Conservation (phyloP, 2,329 filamentous ascomycete genomes). For the Periconia macrospinosa region DNA sequence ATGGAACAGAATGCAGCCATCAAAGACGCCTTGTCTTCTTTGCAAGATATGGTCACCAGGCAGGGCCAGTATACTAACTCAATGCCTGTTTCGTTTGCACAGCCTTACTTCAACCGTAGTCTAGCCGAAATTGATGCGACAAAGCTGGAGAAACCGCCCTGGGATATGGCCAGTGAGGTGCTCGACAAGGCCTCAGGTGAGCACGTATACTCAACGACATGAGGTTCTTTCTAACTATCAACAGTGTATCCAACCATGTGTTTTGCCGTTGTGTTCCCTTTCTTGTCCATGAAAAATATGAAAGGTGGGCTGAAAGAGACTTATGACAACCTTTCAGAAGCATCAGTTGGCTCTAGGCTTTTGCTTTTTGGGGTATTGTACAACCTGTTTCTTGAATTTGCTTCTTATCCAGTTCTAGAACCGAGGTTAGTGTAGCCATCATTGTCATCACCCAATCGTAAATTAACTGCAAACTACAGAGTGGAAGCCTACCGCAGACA, state of each 20-base stretch:
- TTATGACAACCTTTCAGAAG: constrained; percentile 22
- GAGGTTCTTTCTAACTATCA: constrained; percentile 2
- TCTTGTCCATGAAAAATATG: constrained; percentile 30
- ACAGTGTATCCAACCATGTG: constrained; percentile 35
- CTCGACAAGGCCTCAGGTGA: constrained; percentile 31
- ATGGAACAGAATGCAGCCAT: constrained; percentile 39
- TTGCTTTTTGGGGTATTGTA: constrained; percentile 34
- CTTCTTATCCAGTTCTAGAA: constrained; percentile 14
- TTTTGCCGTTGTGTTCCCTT: constrained; percentile 35
- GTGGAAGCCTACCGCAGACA: constrained; percentile 24
- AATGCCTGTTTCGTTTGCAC: constrained; percentile 10
- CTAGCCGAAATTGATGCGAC: constrained; percentile 27
- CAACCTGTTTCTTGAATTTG: constrained; percentile 33
- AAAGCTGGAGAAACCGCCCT: constrained; percentile 36
- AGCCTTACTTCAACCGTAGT: constrained; percentile 24
- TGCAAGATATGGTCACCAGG: constrained; percentile 35
- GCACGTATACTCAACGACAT: constrained; percentile 8
- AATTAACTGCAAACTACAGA: constrained; percentile 5
- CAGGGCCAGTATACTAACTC: constrained; percentile 21
- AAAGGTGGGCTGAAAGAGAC: constrained; percentile 28
- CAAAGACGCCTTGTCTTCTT: constrained; percentile 32
- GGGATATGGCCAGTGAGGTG: constrained; percentile 26
- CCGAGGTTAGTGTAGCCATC: constrained; percentile 13
- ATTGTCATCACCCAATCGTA: background rate
- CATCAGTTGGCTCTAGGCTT: constrained; percentile 24